These are phyloP conservation scores for Leptographium galeiforme DNA, from an alignment of 2,329 filamentous ascomycete species.

Conservation along the genomic window DNA sequence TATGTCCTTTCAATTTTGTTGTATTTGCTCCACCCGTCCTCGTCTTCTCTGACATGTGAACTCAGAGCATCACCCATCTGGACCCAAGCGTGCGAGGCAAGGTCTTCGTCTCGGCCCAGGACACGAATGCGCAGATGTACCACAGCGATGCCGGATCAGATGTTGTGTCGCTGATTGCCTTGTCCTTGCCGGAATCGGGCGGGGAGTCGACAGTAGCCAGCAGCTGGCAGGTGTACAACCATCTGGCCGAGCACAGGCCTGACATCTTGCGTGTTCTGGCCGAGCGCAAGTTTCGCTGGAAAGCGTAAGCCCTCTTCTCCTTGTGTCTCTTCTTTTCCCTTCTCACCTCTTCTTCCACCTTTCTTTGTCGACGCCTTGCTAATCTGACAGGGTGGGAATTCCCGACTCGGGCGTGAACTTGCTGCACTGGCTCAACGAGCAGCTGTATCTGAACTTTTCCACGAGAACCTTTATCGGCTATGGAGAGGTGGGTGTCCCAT, in stretches of 20 bases:
- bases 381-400: background rate
- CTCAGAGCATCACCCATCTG: background rate
- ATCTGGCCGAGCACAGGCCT: background rate
- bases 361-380: background rate
- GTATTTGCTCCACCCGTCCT: background rate
- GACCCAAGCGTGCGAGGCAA: background rate
- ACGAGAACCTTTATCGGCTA: background rate
- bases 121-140: slow-evolving; percentile 1
- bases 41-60: background rate
- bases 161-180: background rate
- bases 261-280: background rate
- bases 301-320: background rate
- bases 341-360: background rate
- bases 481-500: background rate
- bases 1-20: background rate
- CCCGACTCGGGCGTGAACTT: background rate
- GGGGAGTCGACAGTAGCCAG: background rate
- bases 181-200: background rate
- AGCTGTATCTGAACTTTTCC: background rate
- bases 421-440: background rate
- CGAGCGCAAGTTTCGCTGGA: background rate
- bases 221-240: background rate
- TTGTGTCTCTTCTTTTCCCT: too few species aligned
- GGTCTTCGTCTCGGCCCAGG: background rate
- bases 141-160: background rate